Evolutionary conservation across 805 yeast species (phyloP), one percentile per base, ranked within the genome.

Genomic region (Pichia sporocuriosa): DNA sequence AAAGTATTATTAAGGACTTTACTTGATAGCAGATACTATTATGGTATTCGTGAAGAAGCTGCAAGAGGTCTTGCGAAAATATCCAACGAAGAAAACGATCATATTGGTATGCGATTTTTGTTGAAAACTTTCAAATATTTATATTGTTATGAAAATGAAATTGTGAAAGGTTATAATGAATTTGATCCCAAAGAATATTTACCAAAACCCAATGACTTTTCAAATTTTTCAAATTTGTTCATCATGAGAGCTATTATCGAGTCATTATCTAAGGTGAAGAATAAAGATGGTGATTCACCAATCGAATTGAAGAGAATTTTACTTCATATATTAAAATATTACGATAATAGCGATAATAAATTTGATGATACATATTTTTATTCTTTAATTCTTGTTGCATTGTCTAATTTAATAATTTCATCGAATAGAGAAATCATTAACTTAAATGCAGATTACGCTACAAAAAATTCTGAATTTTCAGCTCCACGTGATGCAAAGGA

Each of bases 21-120:
- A 4, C 70, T 89, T 75, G 99, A 93, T 58, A 56, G 70, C 6
- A 67, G 96, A 30, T 93, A 93, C 57, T 90, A 78, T 56, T 88
- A 85, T 60, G 97, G 97, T 3, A 78, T 93, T 1, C 69, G 99
- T 44, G 72, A 79, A 15, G 94, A 86, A 43, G 97, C 98, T 1
- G 94, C 95, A 1, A 60, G 65, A 35, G 93, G 93, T 0, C 66
- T 93, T 32, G 81, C 89, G 0, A 70, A 62, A n/a, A 69, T 78
- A 39, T 81, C 95, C 0, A 75, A 66, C 20, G 73, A 73, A 27
- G 76, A 73, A 11, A 69, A 76, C 31, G 70, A 71, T n/a, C 84
- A 73, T 58, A 66, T 83, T 23, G 97, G 97, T 0, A 68, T 83
- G 51, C 69, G 68, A 32, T 90, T 85, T 56, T 66, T 93, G 39